These are phyloP conservation scores for Citrus trifoliata DNA, from an alignment of 345 rosid species.

Conservation along the genomic window DNA sequence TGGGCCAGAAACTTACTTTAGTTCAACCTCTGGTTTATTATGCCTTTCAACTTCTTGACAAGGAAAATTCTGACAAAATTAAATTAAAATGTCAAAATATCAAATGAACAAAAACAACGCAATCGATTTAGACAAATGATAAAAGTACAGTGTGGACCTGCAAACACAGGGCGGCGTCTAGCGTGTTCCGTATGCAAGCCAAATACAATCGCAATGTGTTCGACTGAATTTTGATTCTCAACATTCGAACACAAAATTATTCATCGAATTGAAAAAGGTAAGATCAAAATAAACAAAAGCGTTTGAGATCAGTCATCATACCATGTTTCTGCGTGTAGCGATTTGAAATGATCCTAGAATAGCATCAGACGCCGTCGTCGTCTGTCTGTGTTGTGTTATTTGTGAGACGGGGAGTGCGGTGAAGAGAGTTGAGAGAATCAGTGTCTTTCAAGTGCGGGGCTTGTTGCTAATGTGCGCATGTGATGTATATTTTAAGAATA, in stretches of 20 bases:
- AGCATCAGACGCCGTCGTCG: background rate
- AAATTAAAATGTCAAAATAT: background rate
- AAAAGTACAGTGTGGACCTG: conserved; percentile 40
- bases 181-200: conserved; percentile 85
- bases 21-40: conserved; percentile 98
- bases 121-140: background rate
- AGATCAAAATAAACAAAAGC: background rate
- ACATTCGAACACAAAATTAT: background rate
- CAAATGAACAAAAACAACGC: conserved; percentile 11
- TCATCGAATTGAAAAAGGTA: background rate
- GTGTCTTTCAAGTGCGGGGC: background rate
- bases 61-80: conserved; percentile 71
- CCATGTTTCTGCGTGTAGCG: background rate
- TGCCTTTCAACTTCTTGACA: conserved; percentile 99
- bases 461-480: background rate
- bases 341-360: background rate
- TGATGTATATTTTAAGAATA: background rate
- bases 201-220: conserved; percentile 68
- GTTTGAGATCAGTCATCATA: background rate
- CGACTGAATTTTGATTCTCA: conserved; percentile 38
- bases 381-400: background rate
- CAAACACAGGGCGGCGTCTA: conserved; percentile 93
- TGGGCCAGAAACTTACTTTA: conserved; percentile 59
- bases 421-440: background rate
- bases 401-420: background rate